Evolutionary conservation across 306 rosid genomes (phyloP).

Genomic region (Prunus dulcis): DNA sequence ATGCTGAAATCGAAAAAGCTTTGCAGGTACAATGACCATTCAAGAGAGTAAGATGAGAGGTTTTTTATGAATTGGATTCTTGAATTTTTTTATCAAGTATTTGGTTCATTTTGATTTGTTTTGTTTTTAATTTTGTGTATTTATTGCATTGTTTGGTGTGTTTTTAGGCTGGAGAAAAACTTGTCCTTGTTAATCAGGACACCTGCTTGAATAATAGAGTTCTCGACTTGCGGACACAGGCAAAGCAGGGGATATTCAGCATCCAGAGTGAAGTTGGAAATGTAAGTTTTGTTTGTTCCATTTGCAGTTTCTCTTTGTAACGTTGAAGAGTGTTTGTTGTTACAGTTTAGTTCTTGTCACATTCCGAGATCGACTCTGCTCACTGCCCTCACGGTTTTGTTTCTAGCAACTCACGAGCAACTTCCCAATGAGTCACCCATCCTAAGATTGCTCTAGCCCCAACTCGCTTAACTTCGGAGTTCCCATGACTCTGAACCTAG

Average conservation of each 20-base stretch:
- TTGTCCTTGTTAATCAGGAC: constrained; percentile 68
- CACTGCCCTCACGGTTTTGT: no score
- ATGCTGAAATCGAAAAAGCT: constrained; percentile 51
- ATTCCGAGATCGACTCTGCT: no score
- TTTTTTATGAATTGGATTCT: neutral
- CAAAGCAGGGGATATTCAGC: constrained; percentile 59
- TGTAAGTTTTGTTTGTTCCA: constrained; percentile 19
- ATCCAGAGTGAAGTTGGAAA: constrained; percentile 44
- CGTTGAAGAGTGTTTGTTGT: neutral
- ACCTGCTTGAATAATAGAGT: constrained; percentile 57
- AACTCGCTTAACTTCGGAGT: no score
- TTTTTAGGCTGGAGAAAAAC: constrained; percentile 59
- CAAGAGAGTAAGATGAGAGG: neutral
- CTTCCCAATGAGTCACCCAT: no score
- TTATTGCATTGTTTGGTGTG: constrained; percentile 9
- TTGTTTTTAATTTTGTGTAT: neutral
- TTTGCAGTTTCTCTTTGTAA: no score
- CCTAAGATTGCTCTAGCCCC: no score
- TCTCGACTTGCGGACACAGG: constrained; percentile 53
- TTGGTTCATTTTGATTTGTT: neutral
- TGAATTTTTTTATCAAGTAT: no score
- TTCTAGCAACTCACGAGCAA: no score
- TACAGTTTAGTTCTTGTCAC: no score
- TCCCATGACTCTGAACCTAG: no score
- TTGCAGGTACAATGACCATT: constrained; percentile 27